Percentiles rank a stretch among this genome's conserved stretches.
These are phyloP conservation scores for Aspergillus diversus DNA, from an alignment of 495 filamentous ascomycete genomes.

Conservation along the genomic window DNA sequence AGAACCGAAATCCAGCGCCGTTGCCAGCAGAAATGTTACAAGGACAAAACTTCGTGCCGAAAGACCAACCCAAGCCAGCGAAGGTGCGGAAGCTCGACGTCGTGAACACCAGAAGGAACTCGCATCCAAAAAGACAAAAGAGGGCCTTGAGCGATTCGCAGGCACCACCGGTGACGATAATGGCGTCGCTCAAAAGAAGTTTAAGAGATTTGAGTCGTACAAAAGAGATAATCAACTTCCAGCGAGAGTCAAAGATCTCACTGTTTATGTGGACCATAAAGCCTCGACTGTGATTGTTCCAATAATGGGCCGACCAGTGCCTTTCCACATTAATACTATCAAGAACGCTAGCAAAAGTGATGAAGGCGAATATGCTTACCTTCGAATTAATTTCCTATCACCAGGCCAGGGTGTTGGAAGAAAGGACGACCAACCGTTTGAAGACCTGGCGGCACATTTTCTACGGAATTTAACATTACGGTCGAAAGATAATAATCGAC, in stretches of 20 bases:
- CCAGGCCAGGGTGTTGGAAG: constrained; percentile 96
- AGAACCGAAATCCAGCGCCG: constrained; percentile 77
- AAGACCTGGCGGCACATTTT: constrained; percentile 94
- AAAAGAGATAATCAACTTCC: constrained; percentile 97
- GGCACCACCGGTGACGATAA: constrained; percentile 81
- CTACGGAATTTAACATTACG: constrained; percentile 92
- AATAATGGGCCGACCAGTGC: constrained; percentile 96
- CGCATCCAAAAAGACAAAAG: constrained; percentile 81
- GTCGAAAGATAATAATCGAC: constrained; percentile 82
- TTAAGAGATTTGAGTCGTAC: constrained; percentile 98
- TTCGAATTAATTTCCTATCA: constrained; percentile 96
- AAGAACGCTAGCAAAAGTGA: constrained; percentile 96
- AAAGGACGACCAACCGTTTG: constrained; percentile 98
- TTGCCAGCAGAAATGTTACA: constrained; percentile 89
- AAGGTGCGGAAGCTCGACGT: constrained; percentile 84
- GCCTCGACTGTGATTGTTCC: constrained; percentile 89
- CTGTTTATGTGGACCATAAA: constrained; percentile 87
- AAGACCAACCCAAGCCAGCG: constrained; percentile 79
- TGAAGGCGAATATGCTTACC: constrained; percentile 89
- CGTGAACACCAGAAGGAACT: constrained; percentile 94
- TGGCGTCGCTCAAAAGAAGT: constrained; percentile 90
- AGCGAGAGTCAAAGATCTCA: constrained; percentile 75
- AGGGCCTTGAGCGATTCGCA: constrained; percentile 81
- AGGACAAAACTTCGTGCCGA: constrained; percentile 93
- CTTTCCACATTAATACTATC: constrained; percentile 98